phyloP scores from a whole-genome alignment of 1,284 basidiomycete genomes.

The Tilletia indica region DNA sequence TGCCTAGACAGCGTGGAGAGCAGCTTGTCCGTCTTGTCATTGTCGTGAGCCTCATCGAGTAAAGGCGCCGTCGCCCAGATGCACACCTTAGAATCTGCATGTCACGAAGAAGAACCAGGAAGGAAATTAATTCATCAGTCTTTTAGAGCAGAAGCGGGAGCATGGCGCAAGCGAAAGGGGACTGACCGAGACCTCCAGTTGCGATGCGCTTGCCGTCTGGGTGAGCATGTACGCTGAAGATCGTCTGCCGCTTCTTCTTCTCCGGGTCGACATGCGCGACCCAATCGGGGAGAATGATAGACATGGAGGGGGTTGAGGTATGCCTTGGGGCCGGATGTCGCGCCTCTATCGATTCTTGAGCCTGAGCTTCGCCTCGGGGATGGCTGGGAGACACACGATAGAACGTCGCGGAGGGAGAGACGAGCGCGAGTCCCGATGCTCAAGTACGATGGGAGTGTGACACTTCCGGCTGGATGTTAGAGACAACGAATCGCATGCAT shows the following conservation, averaged over 20 bases:
- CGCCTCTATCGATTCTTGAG: too few species aligned
- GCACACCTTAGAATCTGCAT: slow-evolving; percentile 80
- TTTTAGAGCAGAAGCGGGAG: background rate
- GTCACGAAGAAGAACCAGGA: background rate
- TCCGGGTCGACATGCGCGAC: slow-evolving; percentile 52
- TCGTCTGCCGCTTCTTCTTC: slow-evolving; percentile 72
- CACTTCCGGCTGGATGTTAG: too few species aligned
- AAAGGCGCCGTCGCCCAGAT: slow-evolving; percentile 97
- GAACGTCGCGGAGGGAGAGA: too few species aligned
- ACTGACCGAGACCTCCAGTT: slow-evolving; percentile 74
- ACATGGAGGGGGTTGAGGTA: slow-evolving; percentile 3
- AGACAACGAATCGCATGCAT: too few species aligned
- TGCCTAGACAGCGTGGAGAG: slow-evolving; percentile 90
- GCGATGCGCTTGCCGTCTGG: slow-evolving; percentile 94
- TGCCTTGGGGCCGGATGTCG: too few species aligned
- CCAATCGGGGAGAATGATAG: slow-evolving; percentile 51
- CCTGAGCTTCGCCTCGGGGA: too few species aligned
- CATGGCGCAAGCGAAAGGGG: background rate
- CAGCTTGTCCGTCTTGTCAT: slow-evolving; percentile 67
- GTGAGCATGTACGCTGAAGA: slow-evolving; percentile 89
- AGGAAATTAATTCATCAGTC: background rate
- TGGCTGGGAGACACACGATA: too few species aligned
- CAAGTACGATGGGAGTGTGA: too few species aligned
- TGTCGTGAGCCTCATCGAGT: slow-evolving; percentile 70
- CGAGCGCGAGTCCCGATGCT: too few species aligned